Base-by-base conservation (phyloP, 768 basidiomycete genomes). In the Sporobolomyces roseus region DNA sequence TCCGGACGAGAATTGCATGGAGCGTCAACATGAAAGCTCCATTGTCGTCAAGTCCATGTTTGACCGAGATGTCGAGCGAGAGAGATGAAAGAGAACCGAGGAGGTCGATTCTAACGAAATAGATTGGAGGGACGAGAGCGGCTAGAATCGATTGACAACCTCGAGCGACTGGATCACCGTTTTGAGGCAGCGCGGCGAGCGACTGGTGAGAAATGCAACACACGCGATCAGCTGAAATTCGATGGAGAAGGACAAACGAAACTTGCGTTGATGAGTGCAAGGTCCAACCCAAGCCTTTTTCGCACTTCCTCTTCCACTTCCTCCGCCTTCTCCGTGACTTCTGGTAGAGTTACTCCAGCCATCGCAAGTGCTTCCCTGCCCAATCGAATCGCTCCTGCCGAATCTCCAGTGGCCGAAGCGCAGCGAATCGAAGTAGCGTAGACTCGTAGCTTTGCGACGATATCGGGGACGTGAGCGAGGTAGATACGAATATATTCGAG, bases 1-100 rank as follows among this genome's bases (percentile, higher is more conserved):
- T 32, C 1, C 43, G 50, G 36, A 72, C 64, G 45, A 60, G 33
- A 50, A 72, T 41, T 4, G 71, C 71, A 55, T 68, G 66, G 3
- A 72, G 50, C 2, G 71, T 72, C 25, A 72, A 51, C 46, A 68
- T 35, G 63, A 68, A 68, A 0, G 71, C 71, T 53, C 71, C 66
- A 30, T 63, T 63, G 35, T 52, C 55, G 54, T 59, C 58, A n/a
- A 62, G 35, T 19, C 71, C 71, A 53, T 68, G 59, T 50, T 49
- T 30, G 23, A 51, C 12, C 2, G 64, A 46, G 9, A 65, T 23
- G 1, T 41, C 27, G 30, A 65, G 63, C 3, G 71, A 61, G 32
- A 65, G 29, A 14, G 71, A 68, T 25, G 61, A 62, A 9, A 72
- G 60, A 2, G 63, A 54, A 3, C 66, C 71, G 63, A 72, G 66